These are phyloP conservation scores for Sphaerosporella brunnea DNA, from an alignment of 495 filamentous ascomycete species.

Conservation along the genomic window DNA sequence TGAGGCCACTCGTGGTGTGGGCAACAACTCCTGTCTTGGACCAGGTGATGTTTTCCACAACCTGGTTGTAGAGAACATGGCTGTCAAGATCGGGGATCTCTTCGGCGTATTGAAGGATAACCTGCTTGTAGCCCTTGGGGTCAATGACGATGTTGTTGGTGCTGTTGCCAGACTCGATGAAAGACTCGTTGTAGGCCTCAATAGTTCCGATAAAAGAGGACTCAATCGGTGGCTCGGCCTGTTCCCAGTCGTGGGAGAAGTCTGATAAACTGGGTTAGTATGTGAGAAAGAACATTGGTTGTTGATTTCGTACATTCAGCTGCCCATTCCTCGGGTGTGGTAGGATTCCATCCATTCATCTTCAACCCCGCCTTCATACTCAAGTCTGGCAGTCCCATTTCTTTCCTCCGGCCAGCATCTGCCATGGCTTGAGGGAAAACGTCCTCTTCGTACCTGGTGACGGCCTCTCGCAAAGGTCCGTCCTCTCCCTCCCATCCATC, in stretches of 20 bases:
- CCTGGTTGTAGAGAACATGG: conserved; percentile 39
- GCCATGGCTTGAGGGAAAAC: conserved; percentile 8
- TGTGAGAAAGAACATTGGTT: background rate
- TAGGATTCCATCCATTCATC: conserved; percentile 47
- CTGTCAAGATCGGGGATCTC: conserved; percentile 15
- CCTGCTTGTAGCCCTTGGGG: conserved; percentile 46
- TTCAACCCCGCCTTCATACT: conserved; percentile 43
- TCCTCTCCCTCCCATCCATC: conserved; percentile 29
- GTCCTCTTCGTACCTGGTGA: conserved; percentile 14
- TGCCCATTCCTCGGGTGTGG: conserved; percentile 31
- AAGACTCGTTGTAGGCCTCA: conserved; percentile 28
- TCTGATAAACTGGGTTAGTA: too few species aligned
- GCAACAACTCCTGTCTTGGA: conserved; percentile 38
- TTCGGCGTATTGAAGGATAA: conserved; percentile 43
- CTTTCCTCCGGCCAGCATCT: conserved; percentile 33
- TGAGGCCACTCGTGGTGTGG: conserved; percentile 37
- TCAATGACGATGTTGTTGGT: conserved; percentile 53
- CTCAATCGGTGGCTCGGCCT: conserved; percentile 28
- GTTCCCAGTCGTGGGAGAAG: conserved; percentile 28
- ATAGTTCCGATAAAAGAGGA: conserved; percentile 28
- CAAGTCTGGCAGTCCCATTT: conserved; percentile 45
- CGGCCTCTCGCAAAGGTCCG: conserved; percentile 11
- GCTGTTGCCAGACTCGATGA: conserved; percentile 31
- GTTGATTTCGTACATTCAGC: conserved; percentile 21
- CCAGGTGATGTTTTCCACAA: conserved; percentile 44